Evolutionary conservation across 495 filamentous ascomycete genomes (phyloP).

Genomic region (Evansstolkia leycettana): DNA sequence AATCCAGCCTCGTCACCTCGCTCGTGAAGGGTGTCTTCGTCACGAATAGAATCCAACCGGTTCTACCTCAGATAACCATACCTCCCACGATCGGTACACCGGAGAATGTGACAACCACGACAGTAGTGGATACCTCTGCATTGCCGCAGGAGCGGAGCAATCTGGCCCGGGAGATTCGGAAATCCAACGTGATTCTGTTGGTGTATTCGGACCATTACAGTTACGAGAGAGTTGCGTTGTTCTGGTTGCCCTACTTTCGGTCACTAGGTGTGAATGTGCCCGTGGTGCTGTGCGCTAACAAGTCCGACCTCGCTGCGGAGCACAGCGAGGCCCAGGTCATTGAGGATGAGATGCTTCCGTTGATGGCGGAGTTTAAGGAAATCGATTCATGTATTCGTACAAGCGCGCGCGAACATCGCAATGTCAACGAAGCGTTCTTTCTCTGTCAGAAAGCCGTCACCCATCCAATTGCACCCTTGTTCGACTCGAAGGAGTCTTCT

Average conservation of each 20-base stretch:
- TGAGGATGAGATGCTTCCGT: conserved; percentile 93
- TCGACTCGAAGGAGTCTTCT: conserved; percentile 83
- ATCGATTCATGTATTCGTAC: conserved; percentile 95
- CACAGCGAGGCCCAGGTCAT: conserved; percentile 68
- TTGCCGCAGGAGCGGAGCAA: conserved; percentile 84
- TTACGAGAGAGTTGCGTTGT: conserved; percentile 92
- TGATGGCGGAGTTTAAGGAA: conserved; percentile 98
- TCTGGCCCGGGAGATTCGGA: conserved; percentile 84
- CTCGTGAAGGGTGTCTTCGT: conserved; percentile 94
- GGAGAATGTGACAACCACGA: conserved; percentile 90
- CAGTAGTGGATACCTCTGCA: conserved; percentile 92
- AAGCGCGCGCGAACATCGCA: conserved; percentile 86
- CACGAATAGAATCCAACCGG: conserved; percentile 81
- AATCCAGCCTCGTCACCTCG: conserved; percentile 41
- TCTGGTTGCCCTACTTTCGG: conserved; percentile 96
- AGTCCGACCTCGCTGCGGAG: conserved; percentile 67
- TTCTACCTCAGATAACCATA: conserved; percentile 88
- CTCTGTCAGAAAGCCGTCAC: conserved; percentile 98
- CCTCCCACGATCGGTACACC: conserved; percentile 78
- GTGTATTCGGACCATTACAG: conserved; percentile 98
- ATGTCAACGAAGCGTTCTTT: conserved; percentile 95
- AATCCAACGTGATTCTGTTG: conserved; percentile 92
- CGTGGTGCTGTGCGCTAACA: conserved; percentile 93
- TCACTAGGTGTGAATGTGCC: conserved; percentile 97
- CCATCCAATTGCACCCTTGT: conserved; percentile 90